Percentiles rank a stretch among this genome's conserved stretches.
Evolutionary conservation across 2,329 filamentous ascomycete genomes (phyloP).

Genomic region (Colletotrichum ledebouriae): DNA sequence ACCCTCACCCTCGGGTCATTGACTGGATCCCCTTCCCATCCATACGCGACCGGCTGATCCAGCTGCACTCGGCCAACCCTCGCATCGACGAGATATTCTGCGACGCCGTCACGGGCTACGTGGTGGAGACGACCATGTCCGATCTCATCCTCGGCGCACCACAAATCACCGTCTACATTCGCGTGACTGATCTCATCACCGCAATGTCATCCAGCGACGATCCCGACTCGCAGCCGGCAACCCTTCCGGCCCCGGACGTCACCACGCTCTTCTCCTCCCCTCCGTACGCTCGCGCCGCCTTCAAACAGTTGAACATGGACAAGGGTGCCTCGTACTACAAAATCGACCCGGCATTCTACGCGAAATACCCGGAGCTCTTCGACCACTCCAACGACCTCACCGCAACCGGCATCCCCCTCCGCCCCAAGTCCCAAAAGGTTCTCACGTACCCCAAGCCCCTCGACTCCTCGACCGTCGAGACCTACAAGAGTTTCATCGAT

Average conservation of each 20-base stretch:
- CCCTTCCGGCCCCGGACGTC: conserved; percentile 47
- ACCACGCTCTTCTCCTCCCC: conserved; percentile 45
- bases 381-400: conserved; percentile 46
- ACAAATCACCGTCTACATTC: conserved; percentile 47
- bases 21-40: conserved; percentile 48
- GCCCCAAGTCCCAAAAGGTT: conserved; percentile 44
- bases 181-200: conserved; percentile 50
- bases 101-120: conserved; percentile 51
- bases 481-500: conserved; percentile 51
- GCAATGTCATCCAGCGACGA: conserved; percentile 32
- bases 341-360: conserved; percentile 51
- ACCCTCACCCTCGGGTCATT: conserved; percentile 47
- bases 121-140: conserved; percentile 50
- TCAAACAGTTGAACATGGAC: conserved; percentile 50
- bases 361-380: conserved; percentile 50
- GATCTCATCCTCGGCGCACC: conserved; percentile 47
- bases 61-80: conserved; percentile 50
- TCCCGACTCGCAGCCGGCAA: conserved; percentile 1
- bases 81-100: conserved; percentile 51
- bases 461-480: conserved; percentile 47
- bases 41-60: conserved; percentile 48
- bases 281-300: conserved; percentile 46
- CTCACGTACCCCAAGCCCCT: conserved; percentile 50
- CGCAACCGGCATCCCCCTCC: conserved; percentile 49
- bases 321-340: conserved; percentile 50